Evolutionary conservation across 441 rosid genomes (phyloP).

Genomic region (Pelargonium australe): DNA sequence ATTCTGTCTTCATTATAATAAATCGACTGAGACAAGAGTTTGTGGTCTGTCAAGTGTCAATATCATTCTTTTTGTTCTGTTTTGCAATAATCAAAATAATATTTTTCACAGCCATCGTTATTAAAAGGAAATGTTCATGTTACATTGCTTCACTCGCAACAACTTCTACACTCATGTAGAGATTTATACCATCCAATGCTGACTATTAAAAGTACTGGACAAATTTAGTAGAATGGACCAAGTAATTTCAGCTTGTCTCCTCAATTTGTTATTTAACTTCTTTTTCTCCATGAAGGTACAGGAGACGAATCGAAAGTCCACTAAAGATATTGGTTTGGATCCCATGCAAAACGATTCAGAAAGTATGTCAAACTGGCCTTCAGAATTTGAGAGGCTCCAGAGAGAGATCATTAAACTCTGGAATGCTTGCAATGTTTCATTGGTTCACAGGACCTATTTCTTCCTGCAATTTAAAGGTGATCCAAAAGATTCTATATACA

Average conservation of each 20-base stretch:
- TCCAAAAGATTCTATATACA: constrained; percentile 63
- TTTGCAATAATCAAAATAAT: too few relatives aligned
- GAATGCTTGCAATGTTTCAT: constrained; percentile 66
- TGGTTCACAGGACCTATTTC: constrained; percentile 86
- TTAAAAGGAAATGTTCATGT: too few relatives aligned
- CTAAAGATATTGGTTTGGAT: constrained; percentile 68
- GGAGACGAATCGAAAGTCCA: constrained; percentile 33
- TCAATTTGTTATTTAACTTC: constrained; percentile 6
- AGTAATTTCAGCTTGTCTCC: background rate
- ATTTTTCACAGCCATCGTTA: too few relatives aligned
- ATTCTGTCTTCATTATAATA: too few relatives aligned
- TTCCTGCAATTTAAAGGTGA: constrained; percentile 72
- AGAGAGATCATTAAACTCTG: constrained; percentile 70
- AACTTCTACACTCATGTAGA: too few relatives aligned
- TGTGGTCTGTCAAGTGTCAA: too few relatives aligned
- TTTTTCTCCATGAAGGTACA: constrained; percentile 32
- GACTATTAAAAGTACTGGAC: too few relatives aligned
- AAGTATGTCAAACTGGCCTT: constrained; percentile 38
- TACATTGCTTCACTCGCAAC: too few relatives aligned
- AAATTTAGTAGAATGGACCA: too few relatives aligned
- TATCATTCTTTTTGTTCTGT: too few relatives aligned
- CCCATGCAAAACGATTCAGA: constrained; percentile 48
- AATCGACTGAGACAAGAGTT: background rate
- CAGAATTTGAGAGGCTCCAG: constrained; percentile 57
- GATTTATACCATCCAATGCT: too few relatives aligned